phyloP scores from a whole-genome alignment of 345 rosid genomes.

The Noccaea caerulescens region DNA sequence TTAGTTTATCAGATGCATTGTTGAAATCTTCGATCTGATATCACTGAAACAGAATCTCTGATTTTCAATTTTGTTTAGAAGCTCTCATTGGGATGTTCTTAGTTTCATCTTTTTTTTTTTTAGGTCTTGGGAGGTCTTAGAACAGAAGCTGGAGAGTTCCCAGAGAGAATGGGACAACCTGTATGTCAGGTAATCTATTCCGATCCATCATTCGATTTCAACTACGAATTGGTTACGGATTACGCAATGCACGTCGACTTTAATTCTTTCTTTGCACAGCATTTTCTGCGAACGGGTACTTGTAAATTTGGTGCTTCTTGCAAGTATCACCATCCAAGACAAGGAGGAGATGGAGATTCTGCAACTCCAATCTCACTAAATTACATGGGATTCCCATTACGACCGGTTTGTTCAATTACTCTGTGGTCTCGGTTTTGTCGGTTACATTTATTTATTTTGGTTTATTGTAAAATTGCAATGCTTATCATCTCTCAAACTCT shows the following conservation, averaged over 20 bases:
- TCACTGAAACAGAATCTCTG: constrained; percentile 18
- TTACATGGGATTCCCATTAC: constrained; percentile 78
- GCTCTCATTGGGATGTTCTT: constrained; percentile 32
- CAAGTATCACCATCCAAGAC: constrained; percentile 91
- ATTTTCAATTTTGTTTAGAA: neutral
- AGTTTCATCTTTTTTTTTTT: constrained; percentile 22
- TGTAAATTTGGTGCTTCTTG: constrained; percentile 96
- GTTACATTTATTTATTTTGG: neutral
- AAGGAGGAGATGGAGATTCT: constrained; percentile 53
- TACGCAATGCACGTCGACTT: neutral
- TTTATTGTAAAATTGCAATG: neutral
- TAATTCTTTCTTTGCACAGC: constrained; percentile 51
- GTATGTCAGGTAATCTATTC: constrained; percentile 69
- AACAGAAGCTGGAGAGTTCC: constrained; percentile 63
- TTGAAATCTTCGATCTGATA: constrained; percentile 23
- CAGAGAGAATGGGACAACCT: constrained; percentile 80
- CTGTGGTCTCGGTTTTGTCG: neutral
- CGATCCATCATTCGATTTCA: neutral
- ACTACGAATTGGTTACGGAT: neutral
- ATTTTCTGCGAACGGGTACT: constrained; percentile 80
- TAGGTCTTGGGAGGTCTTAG: constrained; percentile 69
- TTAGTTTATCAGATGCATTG: constrained; percentile 15
- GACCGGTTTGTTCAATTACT: constrained; percentile 65
- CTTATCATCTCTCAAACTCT: constrained; percentile 20
- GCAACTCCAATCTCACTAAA: constrained; percentile 56